These are phyloP conservation scores for Trifolium fragiferum DNA, from an alignment of 306 rosid species.

Conservation along the genomic window DNA sequence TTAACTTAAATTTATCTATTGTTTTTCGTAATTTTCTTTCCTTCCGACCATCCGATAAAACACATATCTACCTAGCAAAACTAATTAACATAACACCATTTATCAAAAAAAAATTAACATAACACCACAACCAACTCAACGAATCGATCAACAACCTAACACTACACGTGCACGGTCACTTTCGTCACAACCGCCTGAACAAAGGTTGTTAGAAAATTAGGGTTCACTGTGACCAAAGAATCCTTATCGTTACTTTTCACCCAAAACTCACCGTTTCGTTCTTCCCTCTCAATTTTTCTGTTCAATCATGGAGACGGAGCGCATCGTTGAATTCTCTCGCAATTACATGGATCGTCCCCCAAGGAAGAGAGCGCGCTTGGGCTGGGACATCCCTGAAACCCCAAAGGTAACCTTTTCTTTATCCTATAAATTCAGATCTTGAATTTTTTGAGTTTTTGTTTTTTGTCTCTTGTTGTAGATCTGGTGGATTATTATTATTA, in stretches of 20 bases:
- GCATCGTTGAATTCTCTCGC: constrained; percentile 83
- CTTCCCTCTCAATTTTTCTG: constrained; percentile 3
- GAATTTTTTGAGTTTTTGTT: constrained; percentile 14
- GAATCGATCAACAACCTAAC: neutral
- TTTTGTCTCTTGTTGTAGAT: constrained; percentile 46
- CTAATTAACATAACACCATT: too few species aligned
- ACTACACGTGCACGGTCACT: constrained; percentile 57
- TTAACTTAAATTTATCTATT: too few species aligned
- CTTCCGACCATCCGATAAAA: too few species aligned
- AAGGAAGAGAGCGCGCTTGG: constrained; percentile 88
- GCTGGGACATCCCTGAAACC: constrained; percentile 87
- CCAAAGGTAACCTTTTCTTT: constrained; percentile 70
- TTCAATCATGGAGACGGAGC: constrained; percentile 57
- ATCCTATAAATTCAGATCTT: constrained; percentile 42
- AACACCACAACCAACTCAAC: constrained; percentile 7
- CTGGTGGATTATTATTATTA: constrained; percentile 43
- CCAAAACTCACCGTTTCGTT: neutral
- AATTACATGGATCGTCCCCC: constrained; percentile 92
- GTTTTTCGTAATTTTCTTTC: too few species aligned
- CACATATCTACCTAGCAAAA: too few species aligned
- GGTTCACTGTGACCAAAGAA: constrained; percentile 38
- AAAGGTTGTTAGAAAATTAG: constrained; percentile 44
- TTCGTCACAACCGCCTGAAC: constrained; percentile 25
- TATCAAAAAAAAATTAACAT: too few species aligned
- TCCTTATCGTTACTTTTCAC: neutral